phyloP scores from a whole-genome alignment of 169 alveolate species.

The Plasmodium relictum region DNA sequence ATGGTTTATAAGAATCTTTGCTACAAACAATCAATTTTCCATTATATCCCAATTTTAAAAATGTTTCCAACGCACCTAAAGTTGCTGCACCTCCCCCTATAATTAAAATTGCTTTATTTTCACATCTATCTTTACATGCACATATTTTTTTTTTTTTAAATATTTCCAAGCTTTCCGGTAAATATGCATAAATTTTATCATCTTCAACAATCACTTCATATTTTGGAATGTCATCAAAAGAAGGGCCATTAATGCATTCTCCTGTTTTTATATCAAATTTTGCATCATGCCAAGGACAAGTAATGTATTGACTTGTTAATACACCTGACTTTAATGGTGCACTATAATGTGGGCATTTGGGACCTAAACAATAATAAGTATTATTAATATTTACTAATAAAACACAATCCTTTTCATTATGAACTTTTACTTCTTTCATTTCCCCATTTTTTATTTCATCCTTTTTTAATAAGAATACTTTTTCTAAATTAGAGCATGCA shows the following conservation, averaged over 20 bases:
- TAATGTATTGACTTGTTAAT: slow-evolving; percentile 81
- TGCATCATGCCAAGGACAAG: slow-evolving; percentile 89
- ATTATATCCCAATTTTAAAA: slow-evolving; percentile 87
- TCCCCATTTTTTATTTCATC: slow-evolving; percentile 84
- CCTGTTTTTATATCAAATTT: slow-evolving; percentile 85
- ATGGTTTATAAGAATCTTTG: slow-evolving; percentile 81
- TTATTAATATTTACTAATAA: slow-evolving; percentile 80
- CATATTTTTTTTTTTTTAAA: slow-evolving; percentile 73
- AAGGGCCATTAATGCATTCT: slow-evolving; percentile 86
- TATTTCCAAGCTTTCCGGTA: slow-evolving; percentile 79
- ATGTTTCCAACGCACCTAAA: slow-evolving; percentile 88
- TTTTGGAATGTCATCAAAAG: slow-evolving; percentile 82
- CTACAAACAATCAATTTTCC: slow-evolving; percentile 78
- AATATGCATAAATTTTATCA: slow-evolving; percentile 81
- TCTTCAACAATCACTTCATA: slow-evolving; percentile 82
- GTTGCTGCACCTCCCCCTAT: slow-evolving; percentile 94
- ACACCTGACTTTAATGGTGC: slow-evolving; percentile 83
- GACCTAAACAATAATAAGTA: slow-evolving; percentile 83
- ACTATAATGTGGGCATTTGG: slow-evolving; percentile 85
- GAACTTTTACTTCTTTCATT: slow-evolving; percentile 81
- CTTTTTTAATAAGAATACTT: slow-evolving; percentile 68
- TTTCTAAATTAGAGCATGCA: slow-evolving; percentile 40
- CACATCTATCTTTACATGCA: slow-evolving; percentile 73
- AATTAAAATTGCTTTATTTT: slow-evolving; percentile 83
- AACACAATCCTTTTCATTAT: slow-evolving; percentile 79